Percentiles rank a stretch among this genome's conserved stretches.
Evolutionary conservation across 2,329 filamentous ascomycete genomes (phyloP).

Genomic region (Whalleya microplaca): DNA sequence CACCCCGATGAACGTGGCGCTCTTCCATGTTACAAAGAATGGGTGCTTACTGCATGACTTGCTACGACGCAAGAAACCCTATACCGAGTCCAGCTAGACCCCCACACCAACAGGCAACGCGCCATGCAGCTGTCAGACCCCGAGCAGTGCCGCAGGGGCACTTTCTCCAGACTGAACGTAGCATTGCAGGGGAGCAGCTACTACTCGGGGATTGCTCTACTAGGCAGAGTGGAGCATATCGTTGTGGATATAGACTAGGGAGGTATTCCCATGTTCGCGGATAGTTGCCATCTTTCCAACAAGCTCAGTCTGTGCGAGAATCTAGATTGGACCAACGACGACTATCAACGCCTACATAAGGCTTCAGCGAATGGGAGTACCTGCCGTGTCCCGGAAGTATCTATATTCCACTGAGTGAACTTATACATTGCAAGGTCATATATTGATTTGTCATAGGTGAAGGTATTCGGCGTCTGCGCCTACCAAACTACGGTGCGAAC

Average conservation of each 20-base stretch:
- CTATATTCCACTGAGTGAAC: no score
- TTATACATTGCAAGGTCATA: no score
- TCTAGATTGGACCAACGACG: conserved; percentile 1
- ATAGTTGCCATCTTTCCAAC: conserved; percentile 30
- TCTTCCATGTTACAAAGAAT: conserved; percentile 19
- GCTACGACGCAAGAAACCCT: conserved; percentile 16
- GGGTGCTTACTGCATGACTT: conserved; percentile 28
- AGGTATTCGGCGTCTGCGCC: no score
- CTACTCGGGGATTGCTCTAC: conserved; percentile 8
- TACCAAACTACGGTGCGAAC: no score
- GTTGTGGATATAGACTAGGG: conserved; percentile 14
- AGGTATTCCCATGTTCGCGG: conserved; percentile 35
- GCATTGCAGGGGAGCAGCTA: conserved; percentile 24
- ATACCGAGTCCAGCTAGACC: conserved; percentile 11
- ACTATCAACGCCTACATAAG: conserved; percentile 10
- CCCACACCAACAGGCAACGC: conserved; percentile 24
- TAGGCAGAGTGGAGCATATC: conserved; percentile 16
- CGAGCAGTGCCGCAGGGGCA: conserved; percentile 13
- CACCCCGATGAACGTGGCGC: conserved; percentile 18
- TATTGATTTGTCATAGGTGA: no score
- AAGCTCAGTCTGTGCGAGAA: conserved; percentile 23
- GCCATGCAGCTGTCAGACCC: conserved; percentile 19
- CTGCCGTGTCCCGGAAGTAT: neutral
- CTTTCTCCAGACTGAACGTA: conserved; percentile 25
- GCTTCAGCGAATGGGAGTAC: conserved; percentile 11